A percentile compares a stretch with the other conserved stretches of the same genome.
Conservation (phyloP, 2,329 filamentous ascomycete genomes). For the Verticillium isaacii region DNA sequence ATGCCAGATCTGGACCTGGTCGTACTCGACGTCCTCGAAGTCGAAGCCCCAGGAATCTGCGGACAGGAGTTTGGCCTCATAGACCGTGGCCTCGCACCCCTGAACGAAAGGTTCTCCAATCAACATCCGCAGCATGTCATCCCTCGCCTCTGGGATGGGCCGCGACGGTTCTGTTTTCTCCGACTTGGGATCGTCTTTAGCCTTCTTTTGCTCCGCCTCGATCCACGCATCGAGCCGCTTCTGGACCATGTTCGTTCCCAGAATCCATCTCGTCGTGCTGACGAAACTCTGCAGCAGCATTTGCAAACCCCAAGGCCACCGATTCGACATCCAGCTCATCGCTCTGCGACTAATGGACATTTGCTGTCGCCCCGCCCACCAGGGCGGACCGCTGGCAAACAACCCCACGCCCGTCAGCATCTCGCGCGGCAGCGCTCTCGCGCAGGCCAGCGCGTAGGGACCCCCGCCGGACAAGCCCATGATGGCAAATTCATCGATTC, state of each 20-base stretch:
- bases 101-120: conserved; percentile 22
- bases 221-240: conserved; percentile 3
- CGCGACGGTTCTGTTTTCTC: neutral
- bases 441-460: conserved; percentile 30
- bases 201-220: conserved; percentile 1
- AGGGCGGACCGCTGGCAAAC: conserved; percentile 24
- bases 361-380: conserved; percentile 26
- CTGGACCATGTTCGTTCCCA: conserved; percentile 7
- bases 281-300: conserved; percentile 15
- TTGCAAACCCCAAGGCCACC: conserved; percentile 10
- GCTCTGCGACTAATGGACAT: conserved; percentile 15
- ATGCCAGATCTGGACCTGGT: conserved; percentile 25
- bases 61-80: conserved; percentile 21
- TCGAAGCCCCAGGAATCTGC: conserved; percentile 22
- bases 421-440: conserved; percentile 19
- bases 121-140: conserved; percentile 15
- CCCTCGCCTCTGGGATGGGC: neutral
- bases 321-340: neutral
- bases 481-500: conserved; percentile 22
- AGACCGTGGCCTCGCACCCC: conserved; percentile 17
- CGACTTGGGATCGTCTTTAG: neutral
- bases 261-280: conserved; percentile 15
- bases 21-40: conserved; percentile 20
- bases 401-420: conserved; percentile 30
- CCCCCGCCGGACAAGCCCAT: conserved; percentile 29